phyloP scores from a whole-genome alignment of 805 yeast genomes.

The Candida berthetii region DNA sequence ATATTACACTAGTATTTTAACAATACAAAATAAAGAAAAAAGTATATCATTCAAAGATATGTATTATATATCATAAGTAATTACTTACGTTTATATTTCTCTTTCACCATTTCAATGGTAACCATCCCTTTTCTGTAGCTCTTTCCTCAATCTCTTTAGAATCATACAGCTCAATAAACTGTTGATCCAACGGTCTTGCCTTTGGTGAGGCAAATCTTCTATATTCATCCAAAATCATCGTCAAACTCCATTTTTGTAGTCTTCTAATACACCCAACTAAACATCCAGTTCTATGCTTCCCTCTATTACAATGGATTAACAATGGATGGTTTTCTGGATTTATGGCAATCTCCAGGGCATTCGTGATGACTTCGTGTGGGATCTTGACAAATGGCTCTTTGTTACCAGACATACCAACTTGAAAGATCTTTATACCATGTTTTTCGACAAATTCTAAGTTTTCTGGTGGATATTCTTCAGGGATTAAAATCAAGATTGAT shows the following conservation, averaged over 20 bases:
- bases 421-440: constrained; percentile 66
- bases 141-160: constrained; percentile 50
- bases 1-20: too few relatives aligned
- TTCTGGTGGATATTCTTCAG: constrained; percentile 85
- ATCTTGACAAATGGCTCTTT: constrained; percentile 90
- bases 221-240: constrained; percentile 94
- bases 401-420: constrained; percentile 91
- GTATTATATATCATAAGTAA: too few relatives aligned
- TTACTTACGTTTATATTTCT: constrained; percentile 14
- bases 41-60: not conserved
- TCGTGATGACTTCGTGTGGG: constrained; percentile 60
- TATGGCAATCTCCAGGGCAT: constrained; percentile 74
- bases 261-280: constrained; percentile 88
- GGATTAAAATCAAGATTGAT: constrained; percentile 76
- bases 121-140: constrained; percentile 47
- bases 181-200: constrained; percentile 92
- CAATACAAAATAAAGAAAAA: not conserved
- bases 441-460: constrained; percentile 57
- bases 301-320: constrained; percentile 91
- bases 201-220: constrained; percentile 93
- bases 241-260: constrained; percentile 86
- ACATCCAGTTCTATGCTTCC: constrained; percentile 97
- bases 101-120: constrained; percentile 65
- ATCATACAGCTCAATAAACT: constrained; percentile 86
- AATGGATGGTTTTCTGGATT: constrained; percentile 89